Conservation (phyloP, 2,329 filamentous ascomycete species). For the Graphium sp. region DNA sequence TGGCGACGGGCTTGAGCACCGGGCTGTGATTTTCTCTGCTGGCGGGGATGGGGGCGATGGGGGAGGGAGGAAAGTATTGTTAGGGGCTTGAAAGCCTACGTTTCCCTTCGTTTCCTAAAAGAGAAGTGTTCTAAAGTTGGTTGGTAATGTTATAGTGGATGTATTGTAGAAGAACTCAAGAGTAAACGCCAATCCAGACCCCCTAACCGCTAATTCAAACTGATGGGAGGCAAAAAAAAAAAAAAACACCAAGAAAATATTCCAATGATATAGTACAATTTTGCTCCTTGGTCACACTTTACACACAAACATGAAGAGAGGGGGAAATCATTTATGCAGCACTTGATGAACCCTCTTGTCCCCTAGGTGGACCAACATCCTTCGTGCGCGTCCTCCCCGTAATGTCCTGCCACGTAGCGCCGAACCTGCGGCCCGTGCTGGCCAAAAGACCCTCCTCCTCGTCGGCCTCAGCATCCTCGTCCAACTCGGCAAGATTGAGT, state of each 20-base stretch:
- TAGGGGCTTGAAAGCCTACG: constrained; percentile 15
- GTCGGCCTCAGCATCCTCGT: constrained; percentile 78
- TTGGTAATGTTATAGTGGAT: neutral
- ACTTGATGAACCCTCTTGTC: constrained; percentile 1
- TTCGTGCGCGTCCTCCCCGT: constrained; percentile 29
- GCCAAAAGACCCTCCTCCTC: constrained; percentile 88
- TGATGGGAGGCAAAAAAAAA: neutral
- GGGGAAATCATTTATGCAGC: constrained; percentile 3
- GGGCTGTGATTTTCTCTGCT: too few relatives aligned
- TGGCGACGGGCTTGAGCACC: too few relatives aligned
- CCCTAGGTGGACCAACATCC: constrained; percentile 4
- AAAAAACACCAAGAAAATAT: neutral
- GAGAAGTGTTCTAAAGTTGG: neutral
- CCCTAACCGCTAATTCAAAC: too few relatives aligned
- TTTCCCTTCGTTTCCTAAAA: neutral
- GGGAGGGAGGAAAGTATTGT: constrained; percentile 29
- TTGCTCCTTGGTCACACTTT: neutral
- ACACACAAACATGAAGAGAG: neutral
- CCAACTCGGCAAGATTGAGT: constrained; percentile 59
- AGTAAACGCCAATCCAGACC: too few relatives aligned
- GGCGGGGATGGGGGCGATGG: constrained; percentile 54
- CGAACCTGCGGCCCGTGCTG: constrained; percentile 65
- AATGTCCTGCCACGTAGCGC: constrained; percentile 79
- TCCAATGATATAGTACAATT: neutral
- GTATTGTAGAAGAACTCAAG: too few relatives aligned